Base-by-base conservation (phyloP, 2,329 filamentous ascomycete genomes). In the Bipolaris victoriae region DNA sequence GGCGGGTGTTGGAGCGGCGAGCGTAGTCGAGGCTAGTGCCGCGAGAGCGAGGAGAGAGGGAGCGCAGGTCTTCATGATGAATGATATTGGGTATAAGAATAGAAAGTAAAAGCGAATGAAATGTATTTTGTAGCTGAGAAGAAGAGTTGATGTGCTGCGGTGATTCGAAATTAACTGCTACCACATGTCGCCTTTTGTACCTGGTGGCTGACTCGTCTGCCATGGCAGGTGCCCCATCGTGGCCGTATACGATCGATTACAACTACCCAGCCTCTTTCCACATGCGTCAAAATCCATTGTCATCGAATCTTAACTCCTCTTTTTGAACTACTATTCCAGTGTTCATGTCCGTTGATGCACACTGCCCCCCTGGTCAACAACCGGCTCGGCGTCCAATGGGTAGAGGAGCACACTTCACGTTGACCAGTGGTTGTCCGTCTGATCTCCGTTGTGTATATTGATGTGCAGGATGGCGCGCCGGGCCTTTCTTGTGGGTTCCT, bases 51-150 rank as follows among this genome's bases (percentile, higher is more conserved):
- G 53, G 16, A 69, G 49, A 10, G 63, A 60, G 18, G 57, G 57
- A n/a, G 53, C 45, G 53, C 51, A 53, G 22, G 61, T 52, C 63
- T 64, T 68, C 66, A 68, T 68, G 18, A 43, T 64, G 64, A 54
- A 41, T 22, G 46, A 46, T 50, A 20, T 36, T 13, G 29, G 29
- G 5, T 11, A 4, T 31, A 31, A 31, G 29, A 31, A 39, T 13
- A 7, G 16, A 5, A 40, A 26, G 35, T 33, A 35, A 24, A 31
- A 45, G 41, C 16, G 46, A 58, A 40, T 20, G 43, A 13, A 35
- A 26, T 15, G 40, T 40, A 20, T 36, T 46, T n/a, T 29, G 24
- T 26, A 31, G 37, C 24, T 35, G 39, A 46, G n/a, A 20, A 43
- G 24, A 29, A 31, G 20, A 29, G 13, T 13, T n/a, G 46, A 26